phyloP scores from a whole-genome alignment of 331 rosid genomes.

The Pyrus hybrid region DNA sequence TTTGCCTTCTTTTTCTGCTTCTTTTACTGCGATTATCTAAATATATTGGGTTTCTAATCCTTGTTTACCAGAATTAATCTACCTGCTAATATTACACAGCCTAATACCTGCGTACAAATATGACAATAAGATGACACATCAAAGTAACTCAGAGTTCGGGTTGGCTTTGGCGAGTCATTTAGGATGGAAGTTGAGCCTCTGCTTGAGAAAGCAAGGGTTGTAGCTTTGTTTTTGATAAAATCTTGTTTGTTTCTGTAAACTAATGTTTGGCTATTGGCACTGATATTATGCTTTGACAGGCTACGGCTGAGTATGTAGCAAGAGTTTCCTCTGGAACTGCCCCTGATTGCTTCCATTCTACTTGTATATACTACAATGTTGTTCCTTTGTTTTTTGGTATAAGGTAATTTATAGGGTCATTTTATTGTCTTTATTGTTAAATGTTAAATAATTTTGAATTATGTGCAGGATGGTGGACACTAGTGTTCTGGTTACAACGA shows the following conservation, averaged over 20 bases:
- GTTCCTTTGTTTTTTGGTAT: conserved; percentile 74
- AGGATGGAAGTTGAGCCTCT: conserved; percentile 71
- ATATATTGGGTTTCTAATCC: no score
- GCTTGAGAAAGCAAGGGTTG: conserved; percentile 39
- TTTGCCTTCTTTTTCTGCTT: no score
- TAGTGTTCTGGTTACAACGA: conserved; percentile 46
- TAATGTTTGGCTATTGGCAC: neutral
- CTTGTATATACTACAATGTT: conserved; percentile 87
- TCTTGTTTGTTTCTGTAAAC: neutral
- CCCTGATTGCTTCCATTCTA: conserved; percentile 76
- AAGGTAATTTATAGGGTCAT: conserved; percentile 33
- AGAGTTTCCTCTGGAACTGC: conserved; percentile 94
- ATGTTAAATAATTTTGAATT: neutral
- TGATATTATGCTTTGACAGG: conserved; percentile 29
- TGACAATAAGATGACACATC: no score
- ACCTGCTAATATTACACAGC: no score
- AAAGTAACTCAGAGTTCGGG: no score
- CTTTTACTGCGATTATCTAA: no score
- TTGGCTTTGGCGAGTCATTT: conserved; percentile 53
- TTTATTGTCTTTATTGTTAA: neutral
- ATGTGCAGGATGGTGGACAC: conserved; percentile 4
- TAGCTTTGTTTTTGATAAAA: no score
- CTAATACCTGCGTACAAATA: no score
- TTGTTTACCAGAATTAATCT: no score
- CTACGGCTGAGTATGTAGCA: conserved; percentile 55